Base-by-base conservation (phyloP, 495 filamentous ascomycete species). In the Podospora bellae-mahoneyi region DNA sequence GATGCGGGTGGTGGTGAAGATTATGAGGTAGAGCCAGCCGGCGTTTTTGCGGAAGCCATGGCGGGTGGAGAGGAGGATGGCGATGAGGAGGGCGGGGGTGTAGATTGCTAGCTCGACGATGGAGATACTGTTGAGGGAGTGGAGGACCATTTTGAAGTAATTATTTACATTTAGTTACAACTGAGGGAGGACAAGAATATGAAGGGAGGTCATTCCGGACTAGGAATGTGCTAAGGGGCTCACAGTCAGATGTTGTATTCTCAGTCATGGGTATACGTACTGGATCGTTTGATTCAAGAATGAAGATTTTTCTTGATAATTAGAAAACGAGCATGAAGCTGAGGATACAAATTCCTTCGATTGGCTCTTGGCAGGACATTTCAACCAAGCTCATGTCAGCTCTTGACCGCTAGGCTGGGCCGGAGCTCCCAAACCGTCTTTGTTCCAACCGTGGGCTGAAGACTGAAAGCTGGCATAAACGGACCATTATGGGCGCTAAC, bases 1-100 rank as follows among this genome's bases (percentile, higher is more conserved):
- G 39, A 80, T 60, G 53, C 79, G 79, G 55, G 69, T 61, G 60
- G 78, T 60, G 4, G 75, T 78, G 68, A 81, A 78, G 64, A 78
- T 27, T 65, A 78, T 60, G 13, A 81, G 54, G 68, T 72, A 74
- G 3, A 77, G 56, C 75, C 61, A 80, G 59, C 74, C 78, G 23
- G 76, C 71, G 65, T 68, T 76, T 20, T 65, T 74, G 18, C 73
- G 54, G 71, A 80, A 63, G 61, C 61, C 61, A 44, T 63, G 61
- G 10, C 61, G 61, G 61, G 15, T 48, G 13, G 61, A 27, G 0
- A 81, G 75, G 56, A 73, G 65, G 61, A 74, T 67, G 53, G 73
- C 76, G 53, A 77, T 23, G 48, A 68, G 30, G 7, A 81, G 67
- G 39, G 68, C 28, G 7, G 74, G 74, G 5, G 64, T 7, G 65